Evolutionary conservation across 1,284 basidiomycete species (phyloP).

Genomic region (Puccinia novopanici): DNA sequence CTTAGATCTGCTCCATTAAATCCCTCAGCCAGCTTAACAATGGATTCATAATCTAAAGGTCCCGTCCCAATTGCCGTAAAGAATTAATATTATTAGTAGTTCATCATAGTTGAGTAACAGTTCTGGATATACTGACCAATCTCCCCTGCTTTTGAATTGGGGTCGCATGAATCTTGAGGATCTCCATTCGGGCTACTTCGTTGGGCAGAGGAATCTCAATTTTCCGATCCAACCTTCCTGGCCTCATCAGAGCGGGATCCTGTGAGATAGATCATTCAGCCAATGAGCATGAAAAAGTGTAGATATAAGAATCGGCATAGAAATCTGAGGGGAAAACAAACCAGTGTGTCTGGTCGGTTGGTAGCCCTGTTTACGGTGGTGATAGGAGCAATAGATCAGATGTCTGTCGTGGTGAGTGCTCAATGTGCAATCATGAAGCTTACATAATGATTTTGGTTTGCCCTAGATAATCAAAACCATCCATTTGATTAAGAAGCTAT

Average conservation of each 20-base stretch:
- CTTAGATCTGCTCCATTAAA: slow-evolving; percentile 96
- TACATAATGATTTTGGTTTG: slow-evolving; percentile 94
- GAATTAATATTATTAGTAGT: background rate
- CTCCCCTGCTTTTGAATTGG: slow-evolving; percentile 91
- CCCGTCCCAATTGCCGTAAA: background rate
- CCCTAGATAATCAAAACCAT: slow-evolving; percentile 96
- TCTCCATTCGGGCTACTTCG: slow-evolving; percentile 89
- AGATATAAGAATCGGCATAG: slow-evolving; percentile 65
- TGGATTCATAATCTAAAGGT: slow-evolving; percentile 78
- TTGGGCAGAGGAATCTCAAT: slow-evolving; percentile 98
- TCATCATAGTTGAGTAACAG: background rate
- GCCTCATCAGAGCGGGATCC: slow-evolving; percentile 92
- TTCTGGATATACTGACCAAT: slow-evolving; percentile 61
- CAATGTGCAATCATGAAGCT: slow-evolving; percentile 61
- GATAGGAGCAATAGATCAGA: background rate
- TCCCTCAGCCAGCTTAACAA: slow-evolving; percentile 91
- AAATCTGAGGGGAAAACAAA: slow-evolving; percentile 66
- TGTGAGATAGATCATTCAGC: background rate
- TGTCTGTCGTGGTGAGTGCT: background rate
- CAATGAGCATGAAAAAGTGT: background rate
- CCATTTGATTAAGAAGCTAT: slow-evolving; percentile 98
- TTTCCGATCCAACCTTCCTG: slow-evolving; percentile 93
- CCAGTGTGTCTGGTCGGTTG: slow-evolving; percentile 75
- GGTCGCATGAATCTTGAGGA: slow-evolving; percentile 93
- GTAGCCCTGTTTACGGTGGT: slow-evolving; percentile 31